Percentiles rank a stretch among this genome's conserved stretches.
Conservation (phyloP, 345 rosid genomes). For the Combretum micranthum region DNA sequence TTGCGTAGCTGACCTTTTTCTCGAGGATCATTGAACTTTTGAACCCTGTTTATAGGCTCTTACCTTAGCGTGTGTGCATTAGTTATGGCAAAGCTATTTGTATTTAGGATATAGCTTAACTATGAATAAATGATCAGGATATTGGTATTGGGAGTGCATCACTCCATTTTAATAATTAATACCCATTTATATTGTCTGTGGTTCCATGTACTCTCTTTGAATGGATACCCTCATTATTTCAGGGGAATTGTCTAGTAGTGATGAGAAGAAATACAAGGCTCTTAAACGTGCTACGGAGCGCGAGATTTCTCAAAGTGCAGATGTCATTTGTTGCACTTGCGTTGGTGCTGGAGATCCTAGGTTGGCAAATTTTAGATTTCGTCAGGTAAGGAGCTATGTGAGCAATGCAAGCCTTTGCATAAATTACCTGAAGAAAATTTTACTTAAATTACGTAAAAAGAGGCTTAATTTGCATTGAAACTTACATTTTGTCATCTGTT, state of each 20-base stretch:
- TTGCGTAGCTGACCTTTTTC: neutral
- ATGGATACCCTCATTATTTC: conserved; percentile 8
- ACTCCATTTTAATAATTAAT: neutral
- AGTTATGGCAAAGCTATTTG: neutral
- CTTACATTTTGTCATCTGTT: conserved; percentile 1
- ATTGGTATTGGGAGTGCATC: neutral
- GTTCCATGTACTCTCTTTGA: neutral
- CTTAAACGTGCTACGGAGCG: conserved; percentile 95
- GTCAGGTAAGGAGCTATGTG: conserved; percentile 52
- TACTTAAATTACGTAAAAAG: no score
- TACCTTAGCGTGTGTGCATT: no score
- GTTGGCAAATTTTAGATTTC: conserved; percentile 90
- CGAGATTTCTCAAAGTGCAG: conserved; percentile 98
- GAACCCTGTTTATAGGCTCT: no score
- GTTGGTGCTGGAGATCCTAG: conserved; percentile 99
- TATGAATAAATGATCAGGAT: neutral
- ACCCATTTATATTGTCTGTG: neutral
- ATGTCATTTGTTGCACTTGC: conserved; percentile 98
- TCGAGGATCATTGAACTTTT: neutral
- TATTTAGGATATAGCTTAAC: neutral
- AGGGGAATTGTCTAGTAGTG: conserved; percentile 98
- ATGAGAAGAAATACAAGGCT: conserved; percentile 97
- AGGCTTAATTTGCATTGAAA: no score
- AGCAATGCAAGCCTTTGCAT: no score
- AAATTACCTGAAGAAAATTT: no score